Conservation (phyloP, 2,329 filamentous ascomycete species). For the Clonostachys byssicola region DNA sequence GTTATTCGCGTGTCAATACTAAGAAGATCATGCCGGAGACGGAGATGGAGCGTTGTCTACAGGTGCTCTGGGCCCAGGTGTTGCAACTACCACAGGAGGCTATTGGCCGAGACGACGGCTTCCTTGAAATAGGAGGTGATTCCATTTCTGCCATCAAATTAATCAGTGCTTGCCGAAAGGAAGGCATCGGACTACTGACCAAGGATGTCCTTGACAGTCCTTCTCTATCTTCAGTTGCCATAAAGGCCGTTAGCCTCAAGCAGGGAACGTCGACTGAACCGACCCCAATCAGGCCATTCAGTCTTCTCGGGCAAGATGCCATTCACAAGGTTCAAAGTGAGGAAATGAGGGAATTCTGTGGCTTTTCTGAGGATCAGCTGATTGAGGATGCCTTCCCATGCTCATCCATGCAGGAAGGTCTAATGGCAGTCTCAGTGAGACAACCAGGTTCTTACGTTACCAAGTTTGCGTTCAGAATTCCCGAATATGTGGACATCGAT, state of each 20-base stretch:
- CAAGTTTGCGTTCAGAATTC: not conserved
- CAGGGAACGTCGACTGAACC: not conserved
- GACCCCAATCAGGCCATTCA: not conserved
- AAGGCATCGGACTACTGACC: not conserved
- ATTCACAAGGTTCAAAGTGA: not conserved
- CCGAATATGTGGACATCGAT: slow-evolving; percentile 2
- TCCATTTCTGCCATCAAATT: slow-evolving; percentile 8
- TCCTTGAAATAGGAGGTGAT: slow-evolving; percentile 8
- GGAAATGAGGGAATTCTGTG: not conserved
- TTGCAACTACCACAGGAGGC: not conserved
- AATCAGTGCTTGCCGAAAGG: not conserved
- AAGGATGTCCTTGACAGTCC: not conserved
- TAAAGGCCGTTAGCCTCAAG: not conserved
- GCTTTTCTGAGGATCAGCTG: not conserved
- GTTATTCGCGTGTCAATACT: not conserved
- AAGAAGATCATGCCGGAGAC: not conserved
- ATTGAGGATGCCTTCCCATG: not conserved
- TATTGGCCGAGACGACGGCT: slow-evolving; percentile 4
- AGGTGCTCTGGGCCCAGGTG: slow-evolving; percentile 4
- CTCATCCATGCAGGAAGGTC: not conserved
- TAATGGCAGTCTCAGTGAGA: not conserved
- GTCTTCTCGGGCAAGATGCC: not conserved
- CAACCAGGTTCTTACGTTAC: slow-evolving; percentile 1
- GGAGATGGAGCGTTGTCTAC: not conserved
- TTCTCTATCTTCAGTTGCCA: not conserved